Evolutionary conservation across 192 early-diverging fungal species (phyloP).

Genomic region (Phycomyces nitens): DNA sequence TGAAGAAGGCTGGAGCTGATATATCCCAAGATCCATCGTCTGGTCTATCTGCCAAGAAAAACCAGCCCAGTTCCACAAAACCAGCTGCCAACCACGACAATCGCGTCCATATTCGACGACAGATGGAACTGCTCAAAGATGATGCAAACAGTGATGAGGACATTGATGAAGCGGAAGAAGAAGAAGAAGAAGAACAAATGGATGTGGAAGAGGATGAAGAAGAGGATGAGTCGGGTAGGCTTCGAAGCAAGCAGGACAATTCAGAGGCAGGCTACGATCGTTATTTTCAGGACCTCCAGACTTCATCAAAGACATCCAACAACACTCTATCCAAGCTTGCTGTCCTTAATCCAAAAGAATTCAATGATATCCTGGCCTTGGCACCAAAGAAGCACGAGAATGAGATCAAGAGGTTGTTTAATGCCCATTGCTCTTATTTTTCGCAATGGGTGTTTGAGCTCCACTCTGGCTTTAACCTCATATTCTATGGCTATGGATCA

Average conservation of each 20-base stretch:
- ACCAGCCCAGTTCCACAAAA: background rate
- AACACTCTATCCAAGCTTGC: constrained; percentile 84
- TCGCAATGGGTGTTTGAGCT: constrained; percentile 90
- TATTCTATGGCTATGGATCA: constrained; percentile 93
- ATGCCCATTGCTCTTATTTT: constrained; percentile 63
- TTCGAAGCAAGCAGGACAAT: constrained; percentile 23
- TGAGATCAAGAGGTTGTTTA: constrained; percentile 53
- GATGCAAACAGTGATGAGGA: constrained; percentile 35
- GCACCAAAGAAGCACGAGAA: constrained; percentile 57
- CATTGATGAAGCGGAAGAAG: constrained; percentile 27
- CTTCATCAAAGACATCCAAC: constrained; percentile 67
- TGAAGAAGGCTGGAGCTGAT: constrained; percentile 11
- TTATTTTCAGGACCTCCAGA: constrained; percentile 76
- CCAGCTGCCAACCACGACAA: background rate
- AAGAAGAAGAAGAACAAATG: constrained; percentile 26
- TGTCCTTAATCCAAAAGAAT: constrained; percentile 67
- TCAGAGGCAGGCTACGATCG: constrained; percentile 55
- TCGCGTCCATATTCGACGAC: background rate
- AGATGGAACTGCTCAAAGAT: constrained; percentile 23
- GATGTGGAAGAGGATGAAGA: constrained; percentile 40
- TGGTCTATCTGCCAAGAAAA: background rate
- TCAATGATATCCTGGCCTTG: constrained; percentile 47
- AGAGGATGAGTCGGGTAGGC: constrained; percentile 13
- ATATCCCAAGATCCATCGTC: too few species aligned
- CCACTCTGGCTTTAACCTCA: constrained; percentile 75